Conservation (phyloP, 2,329 filamentous ascomycete species). For the Cryphonectria nitschkei region DNA sequence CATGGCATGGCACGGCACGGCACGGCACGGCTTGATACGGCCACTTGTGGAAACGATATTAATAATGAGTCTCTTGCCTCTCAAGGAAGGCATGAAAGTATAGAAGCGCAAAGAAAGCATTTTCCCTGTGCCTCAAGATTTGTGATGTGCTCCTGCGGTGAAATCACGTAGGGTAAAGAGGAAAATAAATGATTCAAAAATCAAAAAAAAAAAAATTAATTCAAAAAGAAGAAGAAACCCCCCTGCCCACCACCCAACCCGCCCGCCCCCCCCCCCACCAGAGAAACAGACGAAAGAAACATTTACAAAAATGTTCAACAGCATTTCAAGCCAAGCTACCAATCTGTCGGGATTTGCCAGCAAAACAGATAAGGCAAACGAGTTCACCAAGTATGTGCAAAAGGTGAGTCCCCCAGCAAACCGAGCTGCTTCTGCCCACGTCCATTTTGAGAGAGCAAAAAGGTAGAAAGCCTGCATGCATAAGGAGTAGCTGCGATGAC, state of each 20-base stretch:
- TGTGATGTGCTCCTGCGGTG: neutral
- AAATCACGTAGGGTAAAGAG: neutral
- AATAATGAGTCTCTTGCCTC: neutral
- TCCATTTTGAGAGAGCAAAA: neutral
- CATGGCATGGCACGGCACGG: neutral
- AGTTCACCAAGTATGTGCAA: too few relatives aligned
- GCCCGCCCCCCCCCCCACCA: too few relatives aligned
- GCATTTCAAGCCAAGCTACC: too few relatives aligned
- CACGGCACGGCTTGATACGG: too few relatives aligned
- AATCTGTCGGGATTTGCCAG: too few relatives aligned
- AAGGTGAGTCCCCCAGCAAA: neutral
- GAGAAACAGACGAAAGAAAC: too few relatives aligned
- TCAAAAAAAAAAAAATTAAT: neutral
- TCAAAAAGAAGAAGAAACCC: neutral
- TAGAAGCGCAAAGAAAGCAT: neutral
- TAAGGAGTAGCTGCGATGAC: neutral
- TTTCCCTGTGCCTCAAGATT: neutral
- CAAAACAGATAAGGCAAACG: too few relatives aligned
- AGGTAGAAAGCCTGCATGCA: neutral
- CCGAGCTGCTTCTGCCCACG: neutral
- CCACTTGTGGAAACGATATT: slow-evolving; percentile 1
- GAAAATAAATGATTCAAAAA: neutral
- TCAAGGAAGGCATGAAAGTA: too few relatives aligned
- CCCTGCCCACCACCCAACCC: too few relatives aligned
- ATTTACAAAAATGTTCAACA: too few relatives aligned